Base-by-base conservation (phyloP, 495 filamentous ascomycete species). In the Penicillium lividum region DNA sequence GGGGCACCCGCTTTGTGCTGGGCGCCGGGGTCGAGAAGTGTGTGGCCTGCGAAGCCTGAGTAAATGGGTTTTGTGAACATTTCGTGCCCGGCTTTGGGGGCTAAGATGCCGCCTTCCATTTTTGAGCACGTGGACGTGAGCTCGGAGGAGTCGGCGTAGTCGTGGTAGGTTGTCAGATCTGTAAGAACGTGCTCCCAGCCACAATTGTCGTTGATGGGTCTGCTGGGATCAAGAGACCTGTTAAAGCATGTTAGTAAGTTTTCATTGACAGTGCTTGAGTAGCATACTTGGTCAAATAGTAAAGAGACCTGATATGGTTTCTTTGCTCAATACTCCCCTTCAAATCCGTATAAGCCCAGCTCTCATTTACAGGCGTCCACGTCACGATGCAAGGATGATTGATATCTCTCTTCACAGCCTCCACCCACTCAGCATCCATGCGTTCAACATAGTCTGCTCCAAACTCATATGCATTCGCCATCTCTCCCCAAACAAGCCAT, bases 121-220 rank as follows among this genome's bases (percentile, higher is more conserved):
- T 31, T 69, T 2, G 74, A 65, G 65, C 82, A 84, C 3, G 78
- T 78, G 34, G 73, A 54, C 0, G 76, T 65, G 7, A 86, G 75
- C 18, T 71, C 77, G 4, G 69, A 46, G 2, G 72, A 77, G 62
- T 86, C 83, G 11, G 69, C 63, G 68, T 85, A 86, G 72, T 86
- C 83, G 65, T 85, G 84, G 70, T 81, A 86, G 10, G 84, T 85
- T 42, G 79, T 82, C 0, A 86, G 72, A 51, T 86, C 82, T 1
- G 80, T 85, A 7, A 71, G 51, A 4, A 85, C 80, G 55, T 85
- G 83, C 46, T 86, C 81, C 84, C 84, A 86, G 53, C 84, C 84
- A 60, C 84, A 86, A 66, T 86, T 86, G 69, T 86, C 84, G 56
- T 86, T 86, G 51, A 86, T 74, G 9, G 82, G 81, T 13, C 84